Evolutionary conservation across 1,139 yeast species (phyloP).

Genomic region (Candida freyschussii): DNA sequence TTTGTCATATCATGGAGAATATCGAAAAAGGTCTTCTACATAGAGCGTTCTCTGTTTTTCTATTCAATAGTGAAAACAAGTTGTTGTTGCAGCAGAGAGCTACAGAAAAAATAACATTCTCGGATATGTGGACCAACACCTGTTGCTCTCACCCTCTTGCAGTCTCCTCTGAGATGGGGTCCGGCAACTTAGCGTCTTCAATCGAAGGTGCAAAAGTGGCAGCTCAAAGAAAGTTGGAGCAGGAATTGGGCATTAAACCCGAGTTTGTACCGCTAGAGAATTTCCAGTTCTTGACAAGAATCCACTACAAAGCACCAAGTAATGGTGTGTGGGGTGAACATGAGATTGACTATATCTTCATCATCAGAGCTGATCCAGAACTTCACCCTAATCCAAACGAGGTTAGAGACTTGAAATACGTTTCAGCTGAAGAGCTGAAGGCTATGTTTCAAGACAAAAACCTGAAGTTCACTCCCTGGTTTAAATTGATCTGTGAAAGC

Average conservation of each 20-base stretch:
- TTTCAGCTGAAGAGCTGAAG: slow-evolving; percentile 59
- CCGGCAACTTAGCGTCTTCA: slow-evolving; percentile 45
- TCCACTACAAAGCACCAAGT: slow-evolving; percentile 87
- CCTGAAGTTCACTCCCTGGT: slow-evolving; percentile 93
- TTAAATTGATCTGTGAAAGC: slow-evolving; percentile 87
- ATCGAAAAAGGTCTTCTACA: slow-evolving; percentile 83
- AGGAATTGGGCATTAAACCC: slow-evolving; percentile 82
- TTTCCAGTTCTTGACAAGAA: slow-evolving; percentile 84
- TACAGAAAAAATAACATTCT: slow-evolving; percentile 92
- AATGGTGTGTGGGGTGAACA: slow-evolving; percentile 95
- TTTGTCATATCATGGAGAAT: slow-evolving; percentile 87
- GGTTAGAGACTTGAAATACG: slow-evolving; percentile 78
- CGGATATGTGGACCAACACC: slow-evolving; percentile 96
- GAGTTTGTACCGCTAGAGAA: slow-evolving; percentile 58
- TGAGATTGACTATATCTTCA: slow-evolving; percentile 90
- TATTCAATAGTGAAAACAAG: slow-evolving; percentile 73
- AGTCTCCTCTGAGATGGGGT: slow-evolving; percentile 73
- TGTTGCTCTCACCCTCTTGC: slow-evolving; percentile 98
- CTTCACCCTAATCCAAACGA: slow-evolving; percentile 64
- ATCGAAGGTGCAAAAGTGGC: slow-evolving; percentile 80
- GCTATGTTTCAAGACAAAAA: slow-evolving; percentile 65
- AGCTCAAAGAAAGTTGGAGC: slow-evolving; percentile 86
- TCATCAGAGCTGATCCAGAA: slow-evolving; percentile 59
- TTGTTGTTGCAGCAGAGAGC: slow-evolving; percentile 92
- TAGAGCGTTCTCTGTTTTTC: slow-evolving; percentile 91